A percentile compares a stretch with the other conserved stretches of the same genome.
Conservation (phyloP, 768 basidiomycete species). For the Phaffia australis region DNA sequence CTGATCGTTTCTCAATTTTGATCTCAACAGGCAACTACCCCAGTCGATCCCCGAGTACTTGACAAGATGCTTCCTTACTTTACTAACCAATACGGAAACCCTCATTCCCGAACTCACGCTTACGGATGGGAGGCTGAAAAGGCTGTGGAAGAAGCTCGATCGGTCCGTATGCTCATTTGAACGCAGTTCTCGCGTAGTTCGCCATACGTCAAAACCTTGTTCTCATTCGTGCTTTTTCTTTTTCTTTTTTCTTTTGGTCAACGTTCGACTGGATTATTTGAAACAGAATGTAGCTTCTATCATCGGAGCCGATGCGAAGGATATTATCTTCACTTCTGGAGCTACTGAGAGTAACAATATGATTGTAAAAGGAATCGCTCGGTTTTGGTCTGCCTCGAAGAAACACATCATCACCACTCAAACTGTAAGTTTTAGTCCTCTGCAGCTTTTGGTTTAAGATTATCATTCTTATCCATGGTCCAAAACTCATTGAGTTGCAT, state of each 20-base stretch:
- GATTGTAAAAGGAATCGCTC: slow-evolving; percentile 91
- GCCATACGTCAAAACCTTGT: neutral
- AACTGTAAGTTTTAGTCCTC: slow-evolving; percentile 50
- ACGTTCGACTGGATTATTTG: neutral
- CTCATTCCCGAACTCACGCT: slow-evolving; percentile 93
- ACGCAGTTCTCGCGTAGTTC: neutral
- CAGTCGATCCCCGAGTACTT: slow-evolving; percentile 89
- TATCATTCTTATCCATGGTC: slow-evolving; percentile 1
- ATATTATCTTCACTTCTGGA: slow-evolving; percentile 93
- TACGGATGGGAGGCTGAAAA: slow-evolving; percentile 99
- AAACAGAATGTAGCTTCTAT: slow-evolving; percentile 74
- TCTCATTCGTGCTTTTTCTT: neutral
- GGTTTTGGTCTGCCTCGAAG: slow-evolving; percentile 68
- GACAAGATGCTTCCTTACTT: slow-evolving; percentile 94
- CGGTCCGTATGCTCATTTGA: slow-evolving; percentile 44
- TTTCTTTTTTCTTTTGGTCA: neutral
- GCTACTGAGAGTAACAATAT: slow-evolving; percentile 98
- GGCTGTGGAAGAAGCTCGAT: slow-evolving; percentile 82
- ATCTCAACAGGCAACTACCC: slow-evolving; percentile 71
- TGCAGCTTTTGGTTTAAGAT: slow-evolving; percentile 8
- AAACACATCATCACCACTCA: slow-evolving; percentile 88
- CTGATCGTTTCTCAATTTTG: neutral
- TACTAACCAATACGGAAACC: slow-evolving; percentile 94
- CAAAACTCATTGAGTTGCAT: neutral
- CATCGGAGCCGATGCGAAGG: slow-evolving; percentile 88